Evolutionary conservation across 371 early-diverging fungal genomes (phyloP).

Genomic region (Mucor racemosus): DNA sequence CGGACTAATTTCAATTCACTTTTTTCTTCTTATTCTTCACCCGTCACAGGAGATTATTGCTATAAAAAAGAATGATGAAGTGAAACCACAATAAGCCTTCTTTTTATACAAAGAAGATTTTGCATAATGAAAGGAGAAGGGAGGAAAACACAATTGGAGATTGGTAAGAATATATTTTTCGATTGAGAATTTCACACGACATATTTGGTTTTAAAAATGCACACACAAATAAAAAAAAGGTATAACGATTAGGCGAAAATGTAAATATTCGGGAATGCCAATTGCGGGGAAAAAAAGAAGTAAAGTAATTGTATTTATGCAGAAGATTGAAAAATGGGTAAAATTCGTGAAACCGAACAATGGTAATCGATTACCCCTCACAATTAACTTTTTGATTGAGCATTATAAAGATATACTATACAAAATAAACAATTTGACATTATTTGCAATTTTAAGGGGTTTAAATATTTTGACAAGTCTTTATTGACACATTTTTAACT

Average conservation of each 20-base stretch:
- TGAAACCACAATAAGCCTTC: background rate
- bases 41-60: background rate
- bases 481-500: too few relatives aligned
- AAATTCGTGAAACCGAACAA: background rate
- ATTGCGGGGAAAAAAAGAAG: background rate
- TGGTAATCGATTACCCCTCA: background rate
- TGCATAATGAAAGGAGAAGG: too few relatives aligned
- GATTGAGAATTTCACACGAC: slow-evolving; percentile 6
- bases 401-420: too few relatives aligned
- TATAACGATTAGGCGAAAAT: slow-evolving; percentile 7
- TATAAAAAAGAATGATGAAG: background rate
- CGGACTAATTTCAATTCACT: background rate
- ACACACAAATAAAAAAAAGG: background rate
- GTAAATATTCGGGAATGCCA: background rate
- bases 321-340: background rate
- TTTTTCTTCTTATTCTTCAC: background rate
- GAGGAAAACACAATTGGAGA: background rate
- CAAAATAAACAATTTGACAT: too few relatives aligned
- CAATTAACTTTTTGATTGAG: too few relatives aligned
- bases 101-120: too few relatives aligned
- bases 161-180: slow-evolving; percentile 5
- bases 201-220: background rate
- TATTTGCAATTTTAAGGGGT: too few relatives aligned
- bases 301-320: background rate
- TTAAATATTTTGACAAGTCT: too few relatives aligned